These are phyloP conservation scores for Mucor piriformis DNA, from an alignment of 371 early-diverging fungal species.

Conservation along the genomic window DNA sequence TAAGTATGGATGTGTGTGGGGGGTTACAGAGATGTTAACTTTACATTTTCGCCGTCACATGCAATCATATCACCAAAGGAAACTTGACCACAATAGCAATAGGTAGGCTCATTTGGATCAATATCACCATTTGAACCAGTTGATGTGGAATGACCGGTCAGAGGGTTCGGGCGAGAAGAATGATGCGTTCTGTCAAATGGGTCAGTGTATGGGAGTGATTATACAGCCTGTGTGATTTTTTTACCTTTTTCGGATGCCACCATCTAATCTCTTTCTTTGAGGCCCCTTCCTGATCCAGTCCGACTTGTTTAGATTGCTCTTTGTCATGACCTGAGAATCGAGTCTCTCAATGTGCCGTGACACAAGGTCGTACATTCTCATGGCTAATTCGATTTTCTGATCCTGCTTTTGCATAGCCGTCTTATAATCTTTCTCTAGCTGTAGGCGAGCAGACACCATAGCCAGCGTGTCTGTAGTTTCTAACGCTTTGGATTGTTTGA, in stretches of 20 bases:
- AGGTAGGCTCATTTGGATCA: slow-evolving; percentile 89
- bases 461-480: slow-evolving; percentile 2
- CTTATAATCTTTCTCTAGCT: slow-evolving; percentile 35
- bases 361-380: slow-evolving; percentile 41
- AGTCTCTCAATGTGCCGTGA: slow-evolving; percentile 40
- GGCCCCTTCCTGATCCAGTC: slow-evolving; percentile 28
- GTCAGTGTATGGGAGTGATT: not conserved
- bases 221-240: no score
- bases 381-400: slow-evolving; percentile 38
- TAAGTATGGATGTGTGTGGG: not conserved
- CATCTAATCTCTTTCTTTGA: slow-evolving; percentile 3
- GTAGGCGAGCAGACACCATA: slow-evolving; percentile 13
- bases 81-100: slow-evolving; percentile 90
- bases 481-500: slow-evolving; percentile 14
- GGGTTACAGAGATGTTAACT: no score
- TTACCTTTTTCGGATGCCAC: slow-evolving; percentile 14
- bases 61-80: slow-evolving; percentile 95
- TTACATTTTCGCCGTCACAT: slow-evolving; percentile 85
- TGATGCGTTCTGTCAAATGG: slow-evolving; percentile 25
- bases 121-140: slow-evolving; percentile 61
- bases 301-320: slow-evolving; percentile 27
- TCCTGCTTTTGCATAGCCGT: slow-evolving; percentile 41
- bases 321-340: slow-evolving; percentile 32
- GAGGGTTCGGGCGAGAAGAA: slow-evolving; percentile 30
- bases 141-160: not conserved